Percentiles rank a stretch among this genome's conserved stretches.
These are phyloP conservation scores for Prunus kanzakura DNA, from an alignment of 306 rosid species.

Conservation along the genomic window DNA sequence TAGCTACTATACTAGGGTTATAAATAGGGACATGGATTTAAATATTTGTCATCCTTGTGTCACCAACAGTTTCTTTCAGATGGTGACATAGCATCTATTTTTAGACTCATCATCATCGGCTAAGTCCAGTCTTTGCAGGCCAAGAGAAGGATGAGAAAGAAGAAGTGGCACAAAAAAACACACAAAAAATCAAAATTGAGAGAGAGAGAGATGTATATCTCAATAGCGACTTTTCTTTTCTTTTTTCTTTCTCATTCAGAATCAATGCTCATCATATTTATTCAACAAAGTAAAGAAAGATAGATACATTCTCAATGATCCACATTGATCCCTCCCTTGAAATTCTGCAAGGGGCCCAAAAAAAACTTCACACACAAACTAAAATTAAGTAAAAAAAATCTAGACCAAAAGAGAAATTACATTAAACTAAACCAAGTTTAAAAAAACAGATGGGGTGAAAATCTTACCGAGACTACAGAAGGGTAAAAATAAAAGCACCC, in stretches of 20 bases:
- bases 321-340: not conserved
- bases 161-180: too few relatives aligned
- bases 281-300: not conserved
- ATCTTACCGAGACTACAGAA: not conserved
- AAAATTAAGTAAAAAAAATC: not conserved
- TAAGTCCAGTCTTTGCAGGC: not conserved
- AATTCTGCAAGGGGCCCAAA: not conserved
- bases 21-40: not conserved
- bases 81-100: not conserved
- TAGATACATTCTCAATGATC: not conserved
- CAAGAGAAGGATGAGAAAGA: too few relatives aligned
- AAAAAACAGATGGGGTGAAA: not conserved
- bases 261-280: conserved; percentile 1
- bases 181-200: too few relatives aligned
- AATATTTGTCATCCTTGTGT: not conserved
- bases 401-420: too few relatives aligned
- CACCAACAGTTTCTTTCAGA: not conserved
- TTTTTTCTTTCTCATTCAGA: not conserved
- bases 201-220: too few relatives aligned
- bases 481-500: not conserved
- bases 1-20: not conserved
- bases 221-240: too few relatives aligned
- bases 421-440: too few relatives aligned
- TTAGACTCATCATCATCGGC: not conserved
- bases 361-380: not conserved